Base-by-base conservation (phyloP, 2,329 filamentous ascomycete species). In the Ceratocystiopsis minuta region DNA sequence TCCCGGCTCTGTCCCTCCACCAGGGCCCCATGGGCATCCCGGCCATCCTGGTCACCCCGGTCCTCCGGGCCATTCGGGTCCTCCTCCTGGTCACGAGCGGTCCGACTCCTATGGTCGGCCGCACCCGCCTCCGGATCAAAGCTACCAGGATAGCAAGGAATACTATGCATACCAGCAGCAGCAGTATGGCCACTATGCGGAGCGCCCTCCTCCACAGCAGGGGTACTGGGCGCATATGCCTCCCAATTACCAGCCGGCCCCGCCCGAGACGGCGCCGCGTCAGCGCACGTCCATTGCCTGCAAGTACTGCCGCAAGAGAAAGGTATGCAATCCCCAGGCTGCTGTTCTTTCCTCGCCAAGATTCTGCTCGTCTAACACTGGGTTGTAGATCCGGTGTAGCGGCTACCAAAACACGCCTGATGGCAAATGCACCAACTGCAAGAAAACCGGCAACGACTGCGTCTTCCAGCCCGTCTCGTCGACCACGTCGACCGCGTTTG, bases 261-360 rank as follows among this genome's bases (percentile, higher is more conserved):
- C 60, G 33, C 55, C 59, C 12, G 68, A 70, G 51, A 65, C 68
- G 16, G 70, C 71, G 4, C 71, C 71, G 2, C 60, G 70, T 17
- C 70, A 75, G 53, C 60, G 71, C 28, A 75, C 70, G 2, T 73
- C 70, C 0, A 75, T 75, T 48, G 70, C 70, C 4, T 75, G 71
- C 52, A 63, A 67, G 42, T 75, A 75, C 47, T 75, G 71, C 52
- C 58, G 70, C n/a, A 72, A 73, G 54, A 61, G 71, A 53, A 75
- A 75, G 66, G 71, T 75, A 50, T 51, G 53, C 32, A 33, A 9
- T 28, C 9, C 6, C 24, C 7, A 6, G 9, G 24, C 9, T 28
- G 24, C 4, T 28, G 2, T 2, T 6, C 11, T 28, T 6, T n/a
- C n/a, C n/a, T n/a, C n/a, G n/a, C n/a, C n/a, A 10, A 6, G 24